Base-by-base conservation (phyloP, 257 asterid genomes). In the Solanum neorickii region DNA sequence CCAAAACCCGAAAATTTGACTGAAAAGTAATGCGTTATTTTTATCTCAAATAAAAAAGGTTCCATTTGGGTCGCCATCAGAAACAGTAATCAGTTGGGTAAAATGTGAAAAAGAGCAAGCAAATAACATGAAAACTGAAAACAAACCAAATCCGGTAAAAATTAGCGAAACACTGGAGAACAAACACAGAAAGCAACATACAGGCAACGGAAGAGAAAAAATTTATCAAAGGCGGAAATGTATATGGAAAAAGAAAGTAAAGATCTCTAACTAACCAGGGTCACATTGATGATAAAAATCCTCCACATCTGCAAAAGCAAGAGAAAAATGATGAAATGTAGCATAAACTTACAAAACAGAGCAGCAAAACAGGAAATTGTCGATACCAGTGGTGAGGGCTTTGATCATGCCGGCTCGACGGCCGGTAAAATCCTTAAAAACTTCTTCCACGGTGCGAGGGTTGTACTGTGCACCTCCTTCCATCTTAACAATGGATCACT, bases 351-450 rank as follows among this genome's bases (percentile, higher is more conserved):
- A 39, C 1, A 52, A 52, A 62, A 65, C 0, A 12, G 11, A 73
- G 23, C 65, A 68, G 21, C 31, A 56, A n/a, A 14, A 65, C 3
- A 75, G 0, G 78, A 35, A 72, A 72, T 69, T 60, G 21, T 14
- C 21, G 6, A 75, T 85, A 89, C 89, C 91, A 23, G 91, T 69
- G 59, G 91, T 89, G 47, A 89, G 91, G 88, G 91, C 91, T 86
- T 89, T 89, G 89, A 89, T 86, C 89, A 89, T 82, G 52, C 87
- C 91, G 5, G 83, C 82, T 14, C 91, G 91, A 41, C 87, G 89
- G 27, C 89, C 89, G 16, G 47, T 72, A 84, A 82, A 89, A 73
- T 89, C 89, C 18, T 66, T 66, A 60, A 89, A 73, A 42, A 86
- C 89, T 33, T 89, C 91, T n/a, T 86, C 91, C 3, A 89, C 87